A percentile compares a stretch with the other conserved stretches of the same genome.
Evolutionary conservation across 805 yeast species (phyloP).

Genomic region (Saccharomycopsis sp.): DNA sequence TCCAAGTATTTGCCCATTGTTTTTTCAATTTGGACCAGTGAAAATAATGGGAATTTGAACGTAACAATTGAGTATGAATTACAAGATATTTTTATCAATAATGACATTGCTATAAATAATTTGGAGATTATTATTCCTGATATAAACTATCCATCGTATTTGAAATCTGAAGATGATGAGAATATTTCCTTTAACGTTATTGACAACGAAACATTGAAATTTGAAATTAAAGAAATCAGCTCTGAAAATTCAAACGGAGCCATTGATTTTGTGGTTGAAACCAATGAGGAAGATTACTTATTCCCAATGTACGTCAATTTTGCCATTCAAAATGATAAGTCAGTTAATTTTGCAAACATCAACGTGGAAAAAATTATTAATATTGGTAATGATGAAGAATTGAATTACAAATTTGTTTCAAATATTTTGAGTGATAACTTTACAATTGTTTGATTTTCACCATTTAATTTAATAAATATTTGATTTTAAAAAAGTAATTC

Average conservation of each 20-base stretch:
- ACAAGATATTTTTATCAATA: slow-evolving; percentile 33
- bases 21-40: slow-evolving; percentile 74
- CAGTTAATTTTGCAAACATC: slow-evolving; percentile 54
- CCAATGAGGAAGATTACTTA: slow-evolving; percentile 67
- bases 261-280: slow-evolving; percentile 69
- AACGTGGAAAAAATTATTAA: slow-evolving; percentile 48
- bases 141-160: slow-evolving; percentile 51
- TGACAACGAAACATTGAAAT: slow-evolving; percentile 65
- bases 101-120: slow-evolving; percentile 28
- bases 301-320: slow-evolving; percentile 82
- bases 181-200: slow-evolving; percentile 45
- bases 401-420: slow-evolving; percentile 61
- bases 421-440: slow-evolving; percentile 50
- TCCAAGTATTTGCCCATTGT: slow-evolving; percentile 49
- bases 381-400: slow-evolving; percentile 37
- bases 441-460: slow-evolving; percentile 32
- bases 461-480: too few relatives aligned
- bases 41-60: slow-evolving; percentile 48
- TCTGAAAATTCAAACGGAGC: slow-evolving; percentile 53
- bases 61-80: slow-evolving; percentile 88
- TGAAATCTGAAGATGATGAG: slow-evolving; percentile 36
- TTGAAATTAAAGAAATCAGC: slow-evolving; percentile 47
- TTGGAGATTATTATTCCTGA: slow-evolving; percentile 43
- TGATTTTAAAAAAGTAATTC: too few relatives aligned
- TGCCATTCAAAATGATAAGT: slow-evolving; percentile 35